Evolutionary conservation across 768 basidiomycete genomes (phyloP).

Genomic region (Mycena sanguinolenta): DNA sequence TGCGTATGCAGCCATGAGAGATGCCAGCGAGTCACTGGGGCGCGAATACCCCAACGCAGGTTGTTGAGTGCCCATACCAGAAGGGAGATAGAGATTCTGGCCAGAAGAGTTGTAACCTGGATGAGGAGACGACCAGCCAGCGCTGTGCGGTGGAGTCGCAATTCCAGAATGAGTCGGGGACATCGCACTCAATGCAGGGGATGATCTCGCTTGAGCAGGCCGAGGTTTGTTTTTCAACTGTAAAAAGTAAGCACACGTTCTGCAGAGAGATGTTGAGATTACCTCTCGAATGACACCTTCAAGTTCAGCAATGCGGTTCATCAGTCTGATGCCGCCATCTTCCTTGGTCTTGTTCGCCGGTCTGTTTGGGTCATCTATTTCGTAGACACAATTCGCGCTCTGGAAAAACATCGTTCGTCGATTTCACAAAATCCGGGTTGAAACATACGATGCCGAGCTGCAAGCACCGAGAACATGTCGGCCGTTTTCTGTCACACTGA

Average conservation of each 20-base stretch:
- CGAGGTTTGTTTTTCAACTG: slow-evolving; percentile 30
- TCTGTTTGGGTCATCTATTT: slow-evolving; percentile 28
- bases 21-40: slow-evolving; percentile 19
- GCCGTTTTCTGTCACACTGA: slow-evolving; percentile 32
- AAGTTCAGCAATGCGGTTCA: slow-evolving; percentile 33
- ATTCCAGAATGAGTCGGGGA: slow-evolving; percentile 8
- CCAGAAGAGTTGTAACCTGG: not conserved
- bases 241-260: not conserved
- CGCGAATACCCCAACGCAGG: slow-evolving; percentile 3
- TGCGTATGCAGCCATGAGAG: slow-evolving; percentile 30
- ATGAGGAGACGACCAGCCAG: slow-evolving; percentile 1
- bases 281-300: slow-evolving; percentile 35
- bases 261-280: not conserved
- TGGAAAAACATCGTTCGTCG: not conserved
- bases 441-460: slow-evolving; percentile 32
- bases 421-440: not conserved
- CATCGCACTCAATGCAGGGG: not conserved
- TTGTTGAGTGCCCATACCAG: slow-evolving; percentile 2
- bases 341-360: slow-evolving; percentile 7
- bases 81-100: not conserved
- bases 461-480: slow-evolving; percentile 27
- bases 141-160: slow-evolving; percentile 1
- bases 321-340: slow-evolving; percentile 20
- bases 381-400: slow-evolving; percentile 30
- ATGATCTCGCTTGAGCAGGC: not conserved